Conservation (phyloP, 106 monocot species). For the Platanthera zijinensis region DNA sequence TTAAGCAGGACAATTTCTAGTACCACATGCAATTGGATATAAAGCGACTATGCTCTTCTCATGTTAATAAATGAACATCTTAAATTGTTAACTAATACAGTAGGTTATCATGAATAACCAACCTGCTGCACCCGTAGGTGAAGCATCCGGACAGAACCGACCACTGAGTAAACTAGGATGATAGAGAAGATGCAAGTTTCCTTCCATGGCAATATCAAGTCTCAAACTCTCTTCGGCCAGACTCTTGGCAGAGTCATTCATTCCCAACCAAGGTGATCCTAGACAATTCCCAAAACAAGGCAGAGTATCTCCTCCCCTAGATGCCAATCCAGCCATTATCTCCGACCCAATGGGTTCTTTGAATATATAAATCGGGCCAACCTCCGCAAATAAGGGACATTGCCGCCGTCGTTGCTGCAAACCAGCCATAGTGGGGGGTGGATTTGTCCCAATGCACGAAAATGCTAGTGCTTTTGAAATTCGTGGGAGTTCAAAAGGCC, state of each 20-base stretch:
- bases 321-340: conserved; percentile 63
- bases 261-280: conserved; percentile 44
- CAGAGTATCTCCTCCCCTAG: conserved; percentile 71
- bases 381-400: conserved; percentile 97
- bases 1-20: background rate
- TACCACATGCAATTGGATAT: too few relatives aligned
- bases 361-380: conserved; percentile 94
- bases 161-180: conserved; percentile 82
- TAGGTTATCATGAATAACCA: conserved; percentile 8
- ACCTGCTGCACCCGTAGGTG: conserved; percentile 93
- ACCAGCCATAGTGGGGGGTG: conserved; percentile 96
- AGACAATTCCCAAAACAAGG: conserved; percentile 84
- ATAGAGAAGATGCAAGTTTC: conserved; percentile 82
- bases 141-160: conserved; percentile 90
- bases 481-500: conserved; percentile 81
- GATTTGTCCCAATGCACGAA: conserved; percentile 97
- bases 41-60: background rate
- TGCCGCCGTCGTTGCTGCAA: conserved; percentile 80
- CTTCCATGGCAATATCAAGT: conserved; percentile 63
- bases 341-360: conserved; percentile 88
- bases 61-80: background rate
- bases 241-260: conserved; percentile 39
- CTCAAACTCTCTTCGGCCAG: conserved; percentile 59
- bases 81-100: conserved; percentile 1
- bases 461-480: conserved; percentile 88